Conservation (phyloP, 805 yeast species). For the Grigorovia jiainica region DNA sequence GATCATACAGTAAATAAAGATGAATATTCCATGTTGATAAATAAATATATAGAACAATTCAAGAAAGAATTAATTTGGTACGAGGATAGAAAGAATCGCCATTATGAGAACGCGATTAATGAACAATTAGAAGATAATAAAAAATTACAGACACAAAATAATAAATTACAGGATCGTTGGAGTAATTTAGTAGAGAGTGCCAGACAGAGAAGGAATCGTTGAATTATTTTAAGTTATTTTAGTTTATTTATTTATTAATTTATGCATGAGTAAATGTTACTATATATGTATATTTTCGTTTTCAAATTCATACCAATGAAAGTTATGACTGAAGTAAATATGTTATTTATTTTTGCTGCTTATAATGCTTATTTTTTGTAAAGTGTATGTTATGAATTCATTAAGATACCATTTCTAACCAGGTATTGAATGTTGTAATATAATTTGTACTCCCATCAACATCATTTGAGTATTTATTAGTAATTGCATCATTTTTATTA, state of each 20-base stretch:
- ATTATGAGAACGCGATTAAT: slow-evolving; percentile 32
- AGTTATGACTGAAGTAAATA: too few species aligned
- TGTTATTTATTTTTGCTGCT: too few species aligned
- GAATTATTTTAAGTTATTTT: too few species aligned
- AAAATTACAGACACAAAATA: slow-evolving; percentile 41
- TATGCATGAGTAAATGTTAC: too few species aligned
- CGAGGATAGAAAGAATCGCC: slow-evolving; percentile 29
- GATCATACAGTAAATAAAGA: background rate
- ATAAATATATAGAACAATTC: slow-evolving; percentile 18
- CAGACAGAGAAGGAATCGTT: slow-evolving; percentile 35
- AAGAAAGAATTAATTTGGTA: slow-evolving; percentile 31
- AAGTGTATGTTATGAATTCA: slow-evolving; percentile 8
- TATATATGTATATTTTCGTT: too few species aligned
- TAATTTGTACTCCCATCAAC: slow-evolving; percentile 34
- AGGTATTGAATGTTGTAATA: slow-evolving; percentile 26
- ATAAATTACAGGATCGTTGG: slow-evolving; percentile 52
- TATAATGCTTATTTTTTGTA: too few species aligned
- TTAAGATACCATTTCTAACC: slow-evolving; percentile 3
- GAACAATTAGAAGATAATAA: slow-evolving; percentile 32
- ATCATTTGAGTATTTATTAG: slow-evolving; percentile 57
- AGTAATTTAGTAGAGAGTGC: slow-evolving; percentile 59
- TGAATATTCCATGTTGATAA: background rate
- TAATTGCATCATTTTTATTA: slow-evolving; percentile 62
- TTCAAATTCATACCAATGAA: too few species aligned
- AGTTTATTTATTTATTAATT: too few species aligned